Conservation (phyloP, 371 early-diverging fungal genomes). For the Apophysomyces elegans region DNA sequence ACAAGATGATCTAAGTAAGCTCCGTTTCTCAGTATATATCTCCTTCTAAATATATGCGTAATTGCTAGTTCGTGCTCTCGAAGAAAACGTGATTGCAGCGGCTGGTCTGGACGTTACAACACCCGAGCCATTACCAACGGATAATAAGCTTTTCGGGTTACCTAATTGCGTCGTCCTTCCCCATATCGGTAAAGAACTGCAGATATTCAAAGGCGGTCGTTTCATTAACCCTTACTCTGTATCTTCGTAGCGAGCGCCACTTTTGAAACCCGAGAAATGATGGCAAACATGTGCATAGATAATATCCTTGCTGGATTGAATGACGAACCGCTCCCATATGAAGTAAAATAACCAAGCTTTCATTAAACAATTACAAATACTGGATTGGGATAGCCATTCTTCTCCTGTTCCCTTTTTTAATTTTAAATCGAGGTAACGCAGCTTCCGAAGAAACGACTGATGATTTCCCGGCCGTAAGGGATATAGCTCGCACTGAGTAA, state of each 20-base stretch:
- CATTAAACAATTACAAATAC: constrained; percentile 5
- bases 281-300: constrained; percentile 61
- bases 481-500: constrained; percentile 52
- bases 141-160: constrained; percentile 64
- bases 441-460: constrained; percentile 50
- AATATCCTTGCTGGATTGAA: constrained; percentile 35
- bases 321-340: constrained; percentile 31
- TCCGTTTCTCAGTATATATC: background rate
- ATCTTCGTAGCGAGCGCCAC: constrained; percentile 71
- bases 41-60: background rate
- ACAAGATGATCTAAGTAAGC: constrained; percentile 67
- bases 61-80: constrained; percentile 58
- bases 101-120: constrained; percentile 89
- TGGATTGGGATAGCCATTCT: background rate
- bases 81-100: constrained; percentile 60
- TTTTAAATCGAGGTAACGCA: constrained; percentile 52
- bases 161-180: constrained; percentile 74
- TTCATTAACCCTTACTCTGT: constrained; percentile 24
- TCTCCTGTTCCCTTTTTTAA: background rate
- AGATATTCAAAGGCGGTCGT: background rate
- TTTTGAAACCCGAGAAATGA: constrained; percentile 79
- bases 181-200: constrained; percentile 53
- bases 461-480: constrained; percentile 56
- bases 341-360: constrained; percentile 8
- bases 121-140: constrained; percentile 80